Evolutionary conservation across 495 filamentous ascomycete species (phyloP).

Genomic region (Thermochaetoides thermophila): DNA sequence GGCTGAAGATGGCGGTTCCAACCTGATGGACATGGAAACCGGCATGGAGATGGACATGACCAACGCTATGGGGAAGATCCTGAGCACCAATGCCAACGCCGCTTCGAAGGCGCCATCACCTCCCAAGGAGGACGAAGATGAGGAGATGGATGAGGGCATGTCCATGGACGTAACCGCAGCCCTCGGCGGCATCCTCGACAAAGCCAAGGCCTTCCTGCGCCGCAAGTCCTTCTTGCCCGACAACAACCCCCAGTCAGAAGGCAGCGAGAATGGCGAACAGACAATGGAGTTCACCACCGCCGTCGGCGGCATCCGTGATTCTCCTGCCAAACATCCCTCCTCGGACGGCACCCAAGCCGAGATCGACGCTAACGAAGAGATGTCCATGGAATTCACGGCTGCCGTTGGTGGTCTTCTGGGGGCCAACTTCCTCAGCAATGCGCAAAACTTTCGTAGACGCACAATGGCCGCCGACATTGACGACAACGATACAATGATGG

Average conservation of each 20-base stretch:
- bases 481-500: constrained; percentile 39
- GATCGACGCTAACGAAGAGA: constrained; percentile 41
- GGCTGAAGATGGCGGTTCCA: constrained; percentile 16
- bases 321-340: constrained; percentile 11
- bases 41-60: constrained; percentile 48
- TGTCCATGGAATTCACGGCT: constrained; percentile 74
- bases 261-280: constrained; percentile 33
- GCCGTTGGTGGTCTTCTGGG: constrained; percentile 50
- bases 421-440: constrained; percentile 18
- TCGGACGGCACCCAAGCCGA: constrained; percentile 16
- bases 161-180: constrained; percentile 78
- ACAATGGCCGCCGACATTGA: constrained; percentile 15
- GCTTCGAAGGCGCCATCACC: constrained; percentile 15
- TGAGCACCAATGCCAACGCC: no score
- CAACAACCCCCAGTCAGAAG: constrained; percentile 5
- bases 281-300: constrained; percentile 71
- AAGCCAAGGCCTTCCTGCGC: constrained; percentile 16
- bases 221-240: constrained; percentile 12
- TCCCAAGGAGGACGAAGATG: constrained; percentile 34
- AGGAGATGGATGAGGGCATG: constrained; percentile 41
- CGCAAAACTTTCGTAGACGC: constrained; percentile 13
- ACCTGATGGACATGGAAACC: constrained; percentile 30
- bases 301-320: constrained; percentile 51
- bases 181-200: constrained; percentile 65
- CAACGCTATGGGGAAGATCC: constrained; percentile 39